Conservation (phyloP, 208 protist genomes). For the Acanthamoeba divionensis region DNA sequence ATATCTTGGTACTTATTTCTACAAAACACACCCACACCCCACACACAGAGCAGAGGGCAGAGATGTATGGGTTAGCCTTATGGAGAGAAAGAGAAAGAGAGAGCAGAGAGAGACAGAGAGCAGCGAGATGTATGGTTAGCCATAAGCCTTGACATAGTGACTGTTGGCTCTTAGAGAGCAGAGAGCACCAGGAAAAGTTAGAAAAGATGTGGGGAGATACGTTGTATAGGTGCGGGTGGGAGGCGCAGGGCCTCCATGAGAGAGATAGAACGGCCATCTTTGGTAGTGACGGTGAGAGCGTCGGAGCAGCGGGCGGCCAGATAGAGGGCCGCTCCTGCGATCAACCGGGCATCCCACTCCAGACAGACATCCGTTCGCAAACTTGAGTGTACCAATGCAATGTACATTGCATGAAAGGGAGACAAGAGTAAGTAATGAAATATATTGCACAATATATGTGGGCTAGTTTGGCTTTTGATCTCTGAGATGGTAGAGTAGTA, state of each 20-base stretch:
- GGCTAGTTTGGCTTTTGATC: too few species aligned
- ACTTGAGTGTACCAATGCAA: not conserved
- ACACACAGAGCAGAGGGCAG: not conserved
- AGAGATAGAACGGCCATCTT: not conserved
- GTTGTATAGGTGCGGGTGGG: not conserved
- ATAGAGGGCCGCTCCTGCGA: conserved; percentile 11
- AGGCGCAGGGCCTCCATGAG: not conserved
- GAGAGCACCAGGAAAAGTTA: not conserved
- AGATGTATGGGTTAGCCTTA: not conserved
- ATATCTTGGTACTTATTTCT: conserved; percentile 26
- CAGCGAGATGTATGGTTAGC: not conserved
- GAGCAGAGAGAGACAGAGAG: not conserved
- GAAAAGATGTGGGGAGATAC: not conserved
- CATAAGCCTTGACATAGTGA: too few species aligned
- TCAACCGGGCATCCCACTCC: not conserved
- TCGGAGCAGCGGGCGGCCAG: not conserved
- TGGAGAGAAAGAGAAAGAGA: not conserved
- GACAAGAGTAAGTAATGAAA: too few species aligned
- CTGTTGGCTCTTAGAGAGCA: not conserved
- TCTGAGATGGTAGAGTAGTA: too few species aligned
- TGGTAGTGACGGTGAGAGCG: not conserved
- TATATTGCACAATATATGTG: too few species aligned
- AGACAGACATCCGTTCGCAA: conserved; percentile 28
- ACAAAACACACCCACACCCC: not conserved
- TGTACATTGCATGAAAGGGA: not conserved